Evolutionary conservation across 441 rosid genomes (phyloP), one percentile per base, ranked within the genome.

Genomic region (Codiaeum variegatum): DNA sequence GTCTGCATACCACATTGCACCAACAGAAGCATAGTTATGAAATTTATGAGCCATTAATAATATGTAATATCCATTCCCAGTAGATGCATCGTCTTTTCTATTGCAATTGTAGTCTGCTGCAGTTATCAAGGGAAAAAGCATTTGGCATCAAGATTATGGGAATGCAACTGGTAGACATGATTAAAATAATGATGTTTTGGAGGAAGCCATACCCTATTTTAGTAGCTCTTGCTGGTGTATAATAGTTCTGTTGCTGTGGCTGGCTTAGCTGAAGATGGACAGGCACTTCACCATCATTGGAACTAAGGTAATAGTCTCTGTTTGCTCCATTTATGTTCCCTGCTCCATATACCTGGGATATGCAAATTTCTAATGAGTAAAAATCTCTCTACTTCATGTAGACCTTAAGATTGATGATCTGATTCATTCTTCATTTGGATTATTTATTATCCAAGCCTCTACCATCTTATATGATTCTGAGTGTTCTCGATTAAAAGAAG

Each of bases 241-340:
- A 86, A 2, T 81, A 80, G 70, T 73, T 84, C 68, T 81, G 85
- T 66, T 85, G 90, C 75, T 83, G 86, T 72, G 97, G 96, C 83
- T 94, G 98, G 85, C 97, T 90, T 71, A 89, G 95, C 83, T 90
- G 96, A 84, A 94, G 97, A 74, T 82, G 82, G 71, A 90, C 88
- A 72, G 86, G 91, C 72, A 71, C 85, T 72, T 87, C 92, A 63
- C 70, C 84, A 67, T 83, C 85, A 76, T 85, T 86, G 70, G 79
- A 80, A 67, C 80, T 82, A 71, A 84, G 77, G 72, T 78, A 47
- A 77, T 78, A 47, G 76, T 74, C 77, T 73, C 79, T 81, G 74
- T 82, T 83, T 76, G 86, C 71, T 62, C 84, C 87, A 73, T 83
- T 85, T 60, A 67, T 74, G 67, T 85, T 83, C 52, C 88, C 89